Base-by-base conservation (phyloP, 2,329 filamentous ascomycete genomes). In the Phialophora tarda region DNA sequence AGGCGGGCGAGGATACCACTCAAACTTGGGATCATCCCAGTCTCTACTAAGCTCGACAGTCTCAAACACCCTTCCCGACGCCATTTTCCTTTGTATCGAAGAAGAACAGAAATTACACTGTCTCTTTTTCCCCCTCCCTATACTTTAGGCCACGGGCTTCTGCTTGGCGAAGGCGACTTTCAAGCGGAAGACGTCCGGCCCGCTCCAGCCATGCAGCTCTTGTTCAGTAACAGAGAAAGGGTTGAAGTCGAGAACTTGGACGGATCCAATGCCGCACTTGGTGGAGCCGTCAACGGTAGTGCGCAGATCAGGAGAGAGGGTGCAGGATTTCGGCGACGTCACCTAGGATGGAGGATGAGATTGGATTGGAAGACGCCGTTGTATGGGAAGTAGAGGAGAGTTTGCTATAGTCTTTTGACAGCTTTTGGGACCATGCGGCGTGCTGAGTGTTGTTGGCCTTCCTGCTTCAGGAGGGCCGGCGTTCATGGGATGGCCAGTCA, bases 1-100 rank as follows among this genome's bases (percentile, higher is more conserved):
- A 55, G 21, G 48, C 32, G n/a, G 24, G 21, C 7, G 51, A 57
- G 32, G 67, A 51, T 69, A 69, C 14, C 56, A 59, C 28, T 34
- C 56, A 38, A 12, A 24, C 12, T 53, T 44, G 3, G 55, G n/a
- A 54, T 53, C 56, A 17, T 60, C 55, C 56, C 55, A 64, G 44
- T 53, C 62, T 11, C 53, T 7, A 21, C 17, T 54, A 30, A 64
- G 26, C 28, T 54, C 26, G 34, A 59, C 59, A 10, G 44, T 60
- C 47, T 54, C 62, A 60, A 64, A 64, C 17, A 51, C 56, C 56
- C n/a, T 41, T 60, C 3, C 62, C 62, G 14, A 28, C n/a, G 11
- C 30, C 32, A 28, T 38, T 60, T 12, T 28, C 62, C 17, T 51
- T 12, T 8, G 55, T 59, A 28, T 64, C 62, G 38, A 59, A 60